Base-by-base conservation (phyloP, 352 stramenopile genomes). In the Globisporangium cederbergense region DNA sequence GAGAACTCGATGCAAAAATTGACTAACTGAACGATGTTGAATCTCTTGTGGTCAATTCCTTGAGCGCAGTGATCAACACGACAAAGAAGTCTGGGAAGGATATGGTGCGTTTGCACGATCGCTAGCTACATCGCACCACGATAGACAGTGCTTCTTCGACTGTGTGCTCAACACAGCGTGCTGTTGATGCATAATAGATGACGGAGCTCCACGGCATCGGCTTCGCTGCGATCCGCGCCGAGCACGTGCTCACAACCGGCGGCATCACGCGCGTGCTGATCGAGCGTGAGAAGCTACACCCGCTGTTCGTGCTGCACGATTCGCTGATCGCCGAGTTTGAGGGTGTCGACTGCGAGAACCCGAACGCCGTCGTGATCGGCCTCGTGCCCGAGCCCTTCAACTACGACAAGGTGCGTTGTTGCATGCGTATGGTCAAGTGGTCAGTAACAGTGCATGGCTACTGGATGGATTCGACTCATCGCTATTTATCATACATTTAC, bases 311-410 rank as follows among this genome's bases (percentile, higher is more conserved):
- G 34, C 68, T 86, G 1, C 70, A 81, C 58, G 66, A 67, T 22
- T 85, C 70, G 28, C 66, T 89, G 4, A 54, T 78, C 43, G 68
- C 60, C 25, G 77, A 89, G 52, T 87, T 87, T 34, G 64, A 73
- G 14, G 77, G 70, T 14, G 40, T 89, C 16, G 49, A 75, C 28
- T 50, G 56, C 43, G 58, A 68, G 3, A 68, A 82, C 54, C 79
- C 79, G 30, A 89, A 84, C 53, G 79, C 76, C 0, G 79, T 87
- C n/a, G 76, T 89, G n/a, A 60, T 89, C 13, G 79, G 76, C 1
- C 57, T 87, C 10, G 76, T 77, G 32, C 77, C 76, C 0, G 62
- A 78, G 18, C 67, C 79, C 8, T 89, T 89, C 62, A 74, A 89
- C 67, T 89, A 89, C 60, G 60, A 74, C 49, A 82, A 76, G 58